Percentiles rank a stretch among this genome's conserved stretches.
Conservation (phyloP, 768 basidiomycete species). For the Lentinus brumalis region DNA sequence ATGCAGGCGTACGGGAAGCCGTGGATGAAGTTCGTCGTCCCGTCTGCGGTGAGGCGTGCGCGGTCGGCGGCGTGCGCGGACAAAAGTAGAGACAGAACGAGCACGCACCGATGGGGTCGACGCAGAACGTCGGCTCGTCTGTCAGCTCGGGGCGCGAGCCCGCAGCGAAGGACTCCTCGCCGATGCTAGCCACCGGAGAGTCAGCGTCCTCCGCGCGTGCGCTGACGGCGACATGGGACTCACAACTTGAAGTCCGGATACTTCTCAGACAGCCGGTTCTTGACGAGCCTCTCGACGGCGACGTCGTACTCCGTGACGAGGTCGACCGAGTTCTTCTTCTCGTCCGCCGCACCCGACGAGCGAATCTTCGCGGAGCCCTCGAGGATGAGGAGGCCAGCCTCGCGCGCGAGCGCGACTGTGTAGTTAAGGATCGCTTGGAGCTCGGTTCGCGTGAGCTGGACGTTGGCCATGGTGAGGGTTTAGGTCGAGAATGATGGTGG, state of each 20-base stretch:
- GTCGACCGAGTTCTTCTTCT: slow-evolving; percentile 95
- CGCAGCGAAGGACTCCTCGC: slow-evolving; percentile 89
- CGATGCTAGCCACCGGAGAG: slow-evolving; percentile 59
- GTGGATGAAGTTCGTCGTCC: slow-evolving; percentile 87
- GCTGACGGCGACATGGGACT: slow-evolving; percentile 31
- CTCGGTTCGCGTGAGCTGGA: slow-evolving; percentile 40
- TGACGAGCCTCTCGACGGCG: slow-evolving; percentile 84
- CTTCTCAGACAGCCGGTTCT: slow-evolving; percentile 56
- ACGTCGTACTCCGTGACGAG: slow-evolving; percentile 96
- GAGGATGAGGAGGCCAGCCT: slow-evolving; percentile 75
- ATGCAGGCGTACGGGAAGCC: slow-evolving; percentile 88
- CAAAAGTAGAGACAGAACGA: background rate
- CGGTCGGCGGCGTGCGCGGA: background rate
- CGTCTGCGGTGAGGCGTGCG: slow-evolving; percentile 49
- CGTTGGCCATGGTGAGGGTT: slow-evolving; percentile 30
- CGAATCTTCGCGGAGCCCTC: slow-evolving; percentile 78
- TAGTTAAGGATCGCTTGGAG: slow-evolving; percentile 68
- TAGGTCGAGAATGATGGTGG: background rate
- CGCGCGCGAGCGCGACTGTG: slow-evolving; percentile 67
- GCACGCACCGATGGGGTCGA: slow-evolving; percentile 85
- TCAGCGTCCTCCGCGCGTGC: background rate
- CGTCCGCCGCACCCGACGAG: slow-evolving; percentile 54
- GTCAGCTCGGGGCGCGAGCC: slow-evolving; percentile 72
- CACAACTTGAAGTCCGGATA: slow-evolving; percentile 87
- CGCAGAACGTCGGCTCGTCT: slow-evolving; percentile 92